Evolutionary conservation across 257 asterid genomes (phyloP).

Genomic region (Solanum pimpinellifolium): DNA sequence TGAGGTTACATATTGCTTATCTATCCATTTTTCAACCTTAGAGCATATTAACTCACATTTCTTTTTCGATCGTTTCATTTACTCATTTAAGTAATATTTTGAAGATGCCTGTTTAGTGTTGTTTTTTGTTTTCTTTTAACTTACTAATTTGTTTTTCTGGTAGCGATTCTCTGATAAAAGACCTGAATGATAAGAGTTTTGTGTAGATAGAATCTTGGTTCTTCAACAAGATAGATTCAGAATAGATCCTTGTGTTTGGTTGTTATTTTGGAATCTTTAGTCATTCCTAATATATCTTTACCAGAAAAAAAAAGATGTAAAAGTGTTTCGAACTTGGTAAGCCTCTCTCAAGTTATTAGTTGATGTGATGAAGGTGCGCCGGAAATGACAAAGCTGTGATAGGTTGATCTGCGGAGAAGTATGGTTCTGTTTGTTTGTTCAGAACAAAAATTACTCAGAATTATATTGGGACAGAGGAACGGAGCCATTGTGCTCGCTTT

Average conservation of each 20-base stretch:
- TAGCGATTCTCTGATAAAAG: neutral
- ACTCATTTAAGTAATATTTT: neutral
- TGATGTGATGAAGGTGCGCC: neutral
- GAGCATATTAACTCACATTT: too few species aligned
- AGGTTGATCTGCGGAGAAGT: neutral
- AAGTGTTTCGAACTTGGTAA: neutral
- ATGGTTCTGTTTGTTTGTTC: neutral
- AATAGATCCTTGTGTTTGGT: neutral
- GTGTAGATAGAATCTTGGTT: neutral
- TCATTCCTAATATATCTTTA: neutral
- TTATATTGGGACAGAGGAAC: neutral
- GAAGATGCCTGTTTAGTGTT: neutral
- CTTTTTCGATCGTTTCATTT: too few species aligned
- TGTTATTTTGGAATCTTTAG: neutral
- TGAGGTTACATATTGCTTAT: constrained; percentile 42
- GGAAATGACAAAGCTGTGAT: neutral
- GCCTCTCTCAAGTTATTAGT: neutral
- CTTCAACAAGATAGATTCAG: neutral
- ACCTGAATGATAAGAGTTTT: neutral
- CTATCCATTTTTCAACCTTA: neutral
- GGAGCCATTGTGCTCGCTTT: neutral
- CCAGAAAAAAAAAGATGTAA: neutral
- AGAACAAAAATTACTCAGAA: neutral
- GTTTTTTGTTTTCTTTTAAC: neutral
- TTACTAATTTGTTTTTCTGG: neutral